Percentiles rank a stretch among this genome's conserved stretches.
These are phyloP conservation scores for Punctularia strigosozonata DNA, from an alignment of 768 basidiomycete genomes.

Conservation along the genomic window DNA sequence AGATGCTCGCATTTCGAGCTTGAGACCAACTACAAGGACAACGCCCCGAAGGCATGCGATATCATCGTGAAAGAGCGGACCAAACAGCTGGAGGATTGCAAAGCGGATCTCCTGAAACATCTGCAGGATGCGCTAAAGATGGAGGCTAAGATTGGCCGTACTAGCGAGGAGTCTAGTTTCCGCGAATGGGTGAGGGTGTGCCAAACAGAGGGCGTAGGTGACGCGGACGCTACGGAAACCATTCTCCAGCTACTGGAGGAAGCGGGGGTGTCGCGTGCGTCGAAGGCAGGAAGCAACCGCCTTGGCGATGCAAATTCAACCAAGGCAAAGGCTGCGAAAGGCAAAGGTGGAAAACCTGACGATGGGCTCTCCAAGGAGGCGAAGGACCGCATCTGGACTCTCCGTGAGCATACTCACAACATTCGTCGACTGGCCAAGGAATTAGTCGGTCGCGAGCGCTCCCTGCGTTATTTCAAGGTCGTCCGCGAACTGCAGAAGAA, in stretches of 20 bases:
- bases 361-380: slow-evolving; percentile 34
- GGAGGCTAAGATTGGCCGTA: slow-evolving; percentile 55
- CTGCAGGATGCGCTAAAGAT: slow-evolving; percentile 55
- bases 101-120: slow-evolving; percentile 53
- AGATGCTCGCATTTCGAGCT: slow-evolving; percentile 93
- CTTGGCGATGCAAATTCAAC: slow-evolving; percentile 4
- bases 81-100: slow-evolving; percentile 71
- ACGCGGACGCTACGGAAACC: slow-evolving; percentile 60
- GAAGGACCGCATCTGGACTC: slow-evolving; percentile 63
- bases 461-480: slow-evolving; percentile 83
- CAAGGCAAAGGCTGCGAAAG: slow-evolving; percentile 18
- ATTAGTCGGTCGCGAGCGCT: slow-evolving; percentile 80
- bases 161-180: slow-evolving; percentile 66
- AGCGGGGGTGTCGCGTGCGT: slow-evolving; percentile 33
- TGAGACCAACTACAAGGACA: slow-evolving; percentile 47
- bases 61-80: slow-evolving; percentile 78
- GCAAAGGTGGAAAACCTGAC: slow-evolving; percentile 37
- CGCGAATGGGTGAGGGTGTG: slow-evolving; percentile 64
- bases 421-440: slow-evolving; percentile 81
- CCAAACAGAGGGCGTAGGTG: slow-evolving; percentile 61
- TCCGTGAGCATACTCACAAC: slow-evolving; percentile 80
- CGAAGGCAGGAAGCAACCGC: slow-evolving; percentile 9
- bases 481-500: slow-evolving; percentile 84
- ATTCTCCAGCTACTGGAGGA: slow-evolving; percentile 48
- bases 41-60: slow-evolving; percentile 89